Conservation (phyloP, 1,284 basidiomycete species). For the Fomitiporia mediterranea region DNA sequence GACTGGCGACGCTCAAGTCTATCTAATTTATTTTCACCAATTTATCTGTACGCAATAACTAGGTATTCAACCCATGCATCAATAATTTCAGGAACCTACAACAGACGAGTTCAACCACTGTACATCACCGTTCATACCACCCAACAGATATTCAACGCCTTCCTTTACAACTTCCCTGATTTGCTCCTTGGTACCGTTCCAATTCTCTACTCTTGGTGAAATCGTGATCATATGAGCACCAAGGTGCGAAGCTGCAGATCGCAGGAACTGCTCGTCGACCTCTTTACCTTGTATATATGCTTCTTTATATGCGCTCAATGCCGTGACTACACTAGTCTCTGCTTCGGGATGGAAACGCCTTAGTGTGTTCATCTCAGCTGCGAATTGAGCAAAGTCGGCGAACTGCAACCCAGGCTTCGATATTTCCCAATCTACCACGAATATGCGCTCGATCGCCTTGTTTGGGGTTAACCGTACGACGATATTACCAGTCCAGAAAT, state of each 20-base stretch:
- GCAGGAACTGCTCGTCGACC: constrained; percentile 25
- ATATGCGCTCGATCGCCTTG: constrained; percentile 29
- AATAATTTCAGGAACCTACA: background rate
- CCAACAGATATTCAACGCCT: constrained; percentile 41
- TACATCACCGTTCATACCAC: constrained; percentile 31
- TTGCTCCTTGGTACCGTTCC: constrained; percentile 41
- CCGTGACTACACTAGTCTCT: constrained; percentile 26
- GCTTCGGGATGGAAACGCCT: constrained; percentile 39
- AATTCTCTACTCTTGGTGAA: constrained; percentile 38
- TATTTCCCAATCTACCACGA: constrained; percentile 58
- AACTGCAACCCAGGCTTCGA: constrained; percentile 46
- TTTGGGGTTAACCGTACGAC: constrained; percentile 34
- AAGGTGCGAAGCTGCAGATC: constrained; percentile 37
- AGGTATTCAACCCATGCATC: too few relatives aligned
- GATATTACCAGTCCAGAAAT: constrained; percentile 66
- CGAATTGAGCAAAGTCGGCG: constrained; percentile 55
- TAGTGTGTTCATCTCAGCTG: constrained; percentile 49
- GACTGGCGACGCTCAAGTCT: too few relatives aligned
- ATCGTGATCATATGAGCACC: constrained; percentile 47
- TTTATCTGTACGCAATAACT: too few relatives aligned
- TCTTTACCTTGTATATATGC: constrained; percentile 34
- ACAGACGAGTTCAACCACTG: constrained; percentile 29
- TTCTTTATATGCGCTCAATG: constrained; percentile 40
- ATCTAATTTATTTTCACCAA: too few relatives aligned
- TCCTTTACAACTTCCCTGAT: constrained; percentile 43